A percentile compares a stretch with the other conserved stretches of the same genome.
phyloP scores from a whole-genome alignment of 306 rosid species.

The Sicyos baderoa region DNA sequence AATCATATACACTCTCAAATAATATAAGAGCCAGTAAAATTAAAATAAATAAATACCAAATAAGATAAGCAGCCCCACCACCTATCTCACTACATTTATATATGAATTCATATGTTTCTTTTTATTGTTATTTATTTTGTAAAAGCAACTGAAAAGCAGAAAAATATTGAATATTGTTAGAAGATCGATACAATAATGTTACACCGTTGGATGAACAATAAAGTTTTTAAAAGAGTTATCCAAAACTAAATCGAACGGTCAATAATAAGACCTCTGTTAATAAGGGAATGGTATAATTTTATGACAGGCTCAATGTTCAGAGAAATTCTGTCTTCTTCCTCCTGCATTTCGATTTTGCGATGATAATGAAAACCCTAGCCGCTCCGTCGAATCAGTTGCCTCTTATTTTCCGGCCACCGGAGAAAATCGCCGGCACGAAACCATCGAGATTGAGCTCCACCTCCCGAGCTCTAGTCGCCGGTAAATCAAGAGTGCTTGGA shows the following conservation, averaged over 20 bases:
- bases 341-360: neutral
- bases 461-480: conserved; percentile 19
- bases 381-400: conserved; percentile 19
- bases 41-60: too few species aligned
- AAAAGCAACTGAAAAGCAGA: too few species aligned
- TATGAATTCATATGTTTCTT: too few species aligned
- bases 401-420: conserved; percentile 15
- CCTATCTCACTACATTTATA: too few species aligned
- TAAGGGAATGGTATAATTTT: neutral
- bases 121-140: too few species aligned
- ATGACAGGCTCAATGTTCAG: neutral
- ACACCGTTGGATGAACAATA: too few species aligned
- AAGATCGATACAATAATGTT: too few species aligned
- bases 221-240: too few species aligned
- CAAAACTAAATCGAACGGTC: neutral
- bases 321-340: neutral
- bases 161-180: too few species aligned
- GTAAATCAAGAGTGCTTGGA: conserved; percentile 23
- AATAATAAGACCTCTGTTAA: neutral
- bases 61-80: too few species aligned
- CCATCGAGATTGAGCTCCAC: conserved; percentile 7
- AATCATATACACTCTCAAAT: too few species aligned
- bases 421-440: conserved; percentile 25
- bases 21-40: too few species aligned
- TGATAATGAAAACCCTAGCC: conserved; percentile 40